A percentile compares a stretch with the other conserved stretches of the same genome.
phyloP scores from a whole-genome alignment of 2,329 filamentous ascomycete species.

The Fusarium heterosporum region DNA sequence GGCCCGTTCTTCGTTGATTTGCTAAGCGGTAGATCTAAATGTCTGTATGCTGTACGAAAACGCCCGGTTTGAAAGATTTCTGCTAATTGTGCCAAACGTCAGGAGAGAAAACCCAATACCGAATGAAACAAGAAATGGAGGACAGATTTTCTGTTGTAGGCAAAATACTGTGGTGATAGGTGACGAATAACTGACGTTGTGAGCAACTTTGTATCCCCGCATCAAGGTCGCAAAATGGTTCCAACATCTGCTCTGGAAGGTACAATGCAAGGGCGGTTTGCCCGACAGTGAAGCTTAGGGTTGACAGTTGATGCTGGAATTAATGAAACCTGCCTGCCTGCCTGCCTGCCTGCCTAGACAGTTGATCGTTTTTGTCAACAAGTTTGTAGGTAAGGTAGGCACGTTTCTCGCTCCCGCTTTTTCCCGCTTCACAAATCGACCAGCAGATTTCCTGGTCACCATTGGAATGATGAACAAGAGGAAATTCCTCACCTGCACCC shows the following conservation, averaged over 20 bases:
- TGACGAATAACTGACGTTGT: not conserved
- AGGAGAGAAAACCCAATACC: slow-evolving; percentile 8
- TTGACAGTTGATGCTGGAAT: slow-evolving; percentile 22
- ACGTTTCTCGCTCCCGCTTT: not conserved
- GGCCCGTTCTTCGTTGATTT: slow-evolving; percentile 41
- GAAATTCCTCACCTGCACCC: too few species aligned
- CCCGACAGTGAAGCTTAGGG: not conserved
- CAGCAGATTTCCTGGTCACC: not conserved
- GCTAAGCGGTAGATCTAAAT: slow-evolving; percentile 26
- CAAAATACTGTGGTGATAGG: not conserved
- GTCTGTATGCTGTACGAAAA: slow-evolving; percentile 6
- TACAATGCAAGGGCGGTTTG: not conserved
- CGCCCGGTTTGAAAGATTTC: slow-evolving; percentile 25
- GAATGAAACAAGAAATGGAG: not conserved
- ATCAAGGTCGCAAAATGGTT: not conserved
- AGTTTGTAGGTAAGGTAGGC: not conserved
- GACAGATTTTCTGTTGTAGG: not conserved
- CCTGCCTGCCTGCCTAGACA: too few species aligned
- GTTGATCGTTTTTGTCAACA: slow-evolving; percentile 1
- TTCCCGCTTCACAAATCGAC: not conserved
- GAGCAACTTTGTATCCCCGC: not conserved
- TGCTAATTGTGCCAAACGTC: slow-evolving; percentile 14
- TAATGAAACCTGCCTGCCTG: slow-evolving; percentile 36
- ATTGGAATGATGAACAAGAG: not conserved
- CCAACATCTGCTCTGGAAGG: slow-evolving; percentile 11